Evolutionary conservation across 192 early-diverging fungal species (phyloP), one percentile per base, ranked within the genome.

Genomic region (Linnemannia exigua): DNA sequence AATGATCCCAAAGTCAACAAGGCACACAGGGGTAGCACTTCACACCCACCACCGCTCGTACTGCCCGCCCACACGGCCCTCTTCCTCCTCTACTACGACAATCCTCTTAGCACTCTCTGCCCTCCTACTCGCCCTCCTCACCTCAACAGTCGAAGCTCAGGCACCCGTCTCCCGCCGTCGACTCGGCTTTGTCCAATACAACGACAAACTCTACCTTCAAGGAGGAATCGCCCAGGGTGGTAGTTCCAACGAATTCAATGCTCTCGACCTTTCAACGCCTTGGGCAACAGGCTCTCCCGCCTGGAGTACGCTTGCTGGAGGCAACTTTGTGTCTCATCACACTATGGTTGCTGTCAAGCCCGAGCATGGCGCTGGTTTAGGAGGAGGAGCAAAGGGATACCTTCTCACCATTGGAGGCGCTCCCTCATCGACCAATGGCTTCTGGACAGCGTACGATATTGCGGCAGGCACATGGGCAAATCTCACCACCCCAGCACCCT

Each of bases 181-280:
- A 28, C 28, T 76, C 16, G 77, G 50, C 46, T 86, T 35, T 76
- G 77, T 33, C 15, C 63, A 75, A 46, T 17, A 41, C 36, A 68
- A 61, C 31, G n/a, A 70, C 37, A 72, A 71, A 25, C 46, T 86
- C 11, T 86, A 76, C 52, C 75, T 86, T 25, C 77, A 86, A 38
- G 83, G 83, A 4, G 83, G 83, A 41, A 76, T 71, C 38, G 31
- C 22, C 0, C 3, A 50, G 5, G 46, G 9, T 7, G 67, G 28
- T 19, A 67, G 36, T 47, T 74, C 58, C 14, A 22, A 73, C 37
- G 72, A 79, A 20, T 67, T 79, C 19, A n/a, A 63, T 4, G 51
- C 46, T 9, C 44, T 86, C 28, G 78, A 86, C 36, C 69, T 86
- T 7, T 48, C 77, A 16, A 28, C 41, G 0, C 50, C 77, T 46